Base-by-base conservation (phyloP, 192 early-diverging fungal species). In the Gaertneriomyces semiglobifer region DNA sequence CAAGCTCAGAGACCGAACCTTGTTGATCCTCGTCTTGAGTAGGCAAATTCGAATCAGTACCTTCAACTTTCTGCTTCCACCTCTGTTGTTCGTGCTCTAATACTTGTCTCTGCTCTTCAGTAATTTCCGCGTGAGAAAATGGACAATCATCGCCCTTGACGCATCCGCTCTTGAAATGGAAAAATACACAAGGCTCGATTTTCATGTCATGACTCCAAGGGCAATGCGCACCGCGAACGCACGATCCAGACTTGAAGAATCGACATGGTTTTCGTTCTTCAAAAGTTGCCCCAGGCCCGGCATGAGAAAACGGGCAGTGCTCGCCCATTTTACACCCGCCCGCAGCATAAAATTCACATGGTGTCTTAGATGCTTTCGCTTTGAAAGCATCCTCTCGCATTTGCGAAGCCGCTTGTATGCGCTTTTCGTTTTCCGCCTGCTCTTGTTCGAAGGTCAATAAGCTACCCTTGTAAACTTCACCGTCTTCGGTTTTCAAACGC, bases 41-140 rank as follows among this genome's bases (percentile, higher is more conserved):
- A 33, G 25, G 25, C 25, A 33, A 33, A 33, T 33, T 33, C 25
- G 25, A 33, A 33, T 33, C 25, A 33, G 25, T 2, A 33, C 25
- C 25, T 33, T 33, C 25, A 33, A 33, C 25, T 2, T 33, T 33
- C 25, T 33, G 25, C 18, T 60, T 65, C 11, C 33, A 75, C 45
- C 56, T 41, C 19, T 70, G 58, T 39, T 75, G 61, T 41, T 75
- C 74, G 16, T 48, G 44, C 12, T 58, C 50, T n/a, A 65, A 60
- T 16, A 10, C 11, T 20, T 39, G 19, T 33, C 33, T 8, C 58
- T 71, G 68, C 52, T 75, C 59, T 10, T 75, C 62, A 3, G 68
- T 75, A 19, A 75, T 33, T n/a, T 62, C 58, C 9, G 60, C 68
- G 57, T 75, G 74, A 25, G 68, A 75, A 55, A 64, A 75, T 2